These are phyloP conservation scores for Letharia lupina DNA, from an alignment of 495 filamentous ascomycete genomes.

Conservation along the genomic window DNA sequence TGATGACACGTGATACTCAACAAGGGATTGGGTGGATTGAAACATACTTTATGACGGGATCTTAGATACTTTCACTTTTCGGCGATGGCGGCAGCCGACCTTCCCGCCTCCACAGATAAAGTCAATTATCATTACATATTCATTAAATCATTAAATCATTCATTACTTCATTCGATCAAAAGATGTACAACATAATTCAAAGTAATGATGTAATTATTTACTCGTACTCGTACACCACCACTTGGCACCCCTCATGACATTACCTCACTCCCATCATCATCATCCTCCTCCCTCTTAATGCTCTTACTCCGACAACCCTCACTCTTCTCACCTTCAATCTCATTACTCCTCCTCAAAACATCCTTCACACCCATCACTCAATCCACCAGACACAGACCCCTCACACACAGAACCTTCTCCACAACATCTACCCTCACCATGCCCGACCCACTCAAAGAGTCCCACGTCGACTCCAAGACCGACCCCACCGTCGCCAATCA, in stretches of 20 bases:
- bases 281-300: background rate
- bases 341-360: slow-evolving; percentile 1
- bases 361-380: background rate
- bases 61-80: no score
- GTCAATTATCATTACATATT: no score
- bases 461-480: slow-evolving; percentile 29
- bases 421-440: slow-evolving; percentile 21
- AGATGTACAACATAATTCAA: no score
- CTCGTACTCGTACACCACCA: slow-evolving; percentile 3
- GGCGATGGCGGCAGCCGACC: no score
- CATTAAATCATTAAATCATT: no score
- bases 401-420: background rate
- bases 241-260: no score
- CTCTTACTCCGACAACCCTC: background rate
- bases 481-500: slow-evolving; percentile 34
- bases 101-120: no score
- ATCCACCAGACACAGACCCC: background rate
- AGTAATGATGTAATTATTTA: background rate
- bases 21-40: no score
- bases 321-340: background rate
- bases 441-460: slow-evolving; percentile 27
- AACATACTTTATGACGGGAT: no score
- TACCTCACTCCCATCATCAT: background rate
- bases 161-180: no score
- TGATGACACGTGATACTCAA: no score